Evolutionary conservation across 140 eudicot genomes (phyloP).

Genomic region (Stevia rebaudiana): DNA sequence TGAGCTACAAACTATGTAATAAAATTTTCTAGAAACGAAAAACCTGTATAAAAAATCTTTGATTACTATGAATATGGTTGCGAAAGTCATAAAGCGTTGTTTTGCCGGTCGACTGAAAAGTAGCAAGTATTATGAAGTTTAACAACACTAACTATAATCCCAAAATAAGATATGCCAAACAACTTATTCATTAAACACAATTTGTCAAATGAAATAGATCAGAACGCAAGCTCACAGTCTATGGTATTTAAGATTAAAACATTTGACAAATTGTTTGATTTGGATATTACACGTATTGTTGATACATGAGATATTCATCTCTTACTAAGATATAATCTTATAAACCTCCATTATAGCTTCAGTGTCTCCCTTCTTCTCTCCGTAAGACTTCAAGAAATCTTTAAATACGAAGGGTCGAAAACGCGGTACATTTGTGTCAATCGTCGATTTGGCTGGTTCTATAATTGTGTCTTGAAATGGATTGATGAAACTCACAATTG

Average conservation of each 20-base stretch:
- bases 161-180: too few relatives aligned
- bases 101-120: too few relatives aligned
- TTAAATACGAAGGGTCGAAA: constrained; percentile 20
- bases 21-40: too few relatives aligned
- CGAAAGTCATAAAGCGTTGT: too few relatives aligned
- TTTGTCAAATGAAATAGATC: too few relatives aligned
- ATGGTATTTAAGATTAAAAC: neutral
- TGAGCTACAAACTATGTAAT: too few relatives aligned
- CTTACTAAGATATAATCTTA: constrained; percentile 3
- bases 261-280: neutral
- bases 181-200: too few relatives aligned
- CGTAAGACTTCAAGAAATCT: constrained; percentile 16
- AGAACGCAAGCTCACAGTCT: too few relatives aligned
- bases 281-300: neutral
- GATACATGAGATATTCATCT: neutral
- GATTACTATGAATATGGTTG: too few relatives aligned
- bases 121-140: too few relatives aligned
- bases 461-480: constrained; percentile 27
- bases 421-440: constrained; percentile 11
- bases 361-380: constrained; percentile 23
- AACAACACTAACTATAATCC: too few relatives aligned
- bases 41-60: too few relatives aligned
- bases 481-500: constrained; percentile 23
- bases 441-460: constrained; percentile 22
- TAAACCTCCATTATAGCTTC: constrained; percentile 24